Conservation (phyloP, 1,284 basidiomycete species). For the Porogramme epimiltina region DNA sequence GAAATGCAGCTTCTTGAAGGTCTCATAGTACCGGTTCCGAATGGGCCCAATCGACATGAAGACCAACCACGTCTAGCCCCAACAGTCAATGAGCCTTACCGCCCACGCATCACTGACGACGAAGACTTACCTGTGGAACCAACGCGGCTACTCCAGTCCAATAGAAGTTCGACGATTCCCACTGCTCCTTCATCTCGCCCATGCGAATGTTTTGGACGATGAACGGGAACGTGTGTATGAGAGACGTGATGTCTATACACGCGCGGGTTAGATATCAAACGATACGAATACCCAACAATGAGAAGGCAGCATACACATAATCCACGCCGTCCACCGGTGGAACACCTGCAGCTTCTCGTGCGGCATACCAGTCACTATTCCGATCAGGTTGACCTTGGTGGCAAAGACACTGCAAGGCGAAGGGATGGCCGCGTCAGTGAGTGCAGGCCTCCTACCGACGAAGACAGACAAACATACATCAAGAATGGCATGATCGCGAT, state of each 20-base stretch:
- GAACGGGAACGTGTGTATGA: conserved; percentile 40
- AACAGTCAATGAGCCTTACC: too few relatives aligned
- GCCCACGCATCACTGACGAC: too few relatives aligned
- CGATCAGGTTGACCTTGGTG: conserved; percentile 43
- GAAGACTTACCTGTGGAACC: too few relatives aligned
- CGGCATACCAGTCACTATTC: conserved; percentile 39
- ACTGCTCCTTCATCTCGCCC: conserved; percentile 26
- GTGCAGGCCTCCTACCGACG: not conserved
- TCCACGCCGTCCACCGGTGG: conserved; percentile 41
- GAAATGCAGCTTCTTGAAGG: conserved; percentile 37
- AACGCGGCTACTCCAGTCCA: conserved; percentile 41
- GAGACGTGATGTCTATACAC: conserved; percentile 34
- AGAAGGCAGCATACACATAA: conserved; percentile 36
- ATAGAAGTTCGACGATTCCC: conserved; percentile 29
- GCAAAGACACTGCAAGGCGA: conserved; percentile 33
- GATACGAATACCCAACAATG: too few relatives aligned
- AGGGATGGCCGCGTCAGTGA: not conserved
- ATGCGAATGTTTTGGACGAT: conserved; percentile 30
- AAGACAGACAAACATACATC: conserved; percentile 30
- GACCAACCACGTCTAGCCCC: conserved; percentile 18
- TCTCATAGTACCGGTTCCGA: conserved; percentile 40
- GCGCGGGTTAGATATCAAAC: too few relatives aligned
- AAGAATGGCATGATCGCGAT: conserved; percentile 39
- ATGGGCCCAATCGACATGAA: conserved; percentile 37
- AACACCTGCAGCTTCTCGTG: conserved; percentile 48